These are phyloP conservation scores for Phytophthora quininea DNA, from an alignment of 352 stramenopile species.

Conservation along the genomic window DNA sequence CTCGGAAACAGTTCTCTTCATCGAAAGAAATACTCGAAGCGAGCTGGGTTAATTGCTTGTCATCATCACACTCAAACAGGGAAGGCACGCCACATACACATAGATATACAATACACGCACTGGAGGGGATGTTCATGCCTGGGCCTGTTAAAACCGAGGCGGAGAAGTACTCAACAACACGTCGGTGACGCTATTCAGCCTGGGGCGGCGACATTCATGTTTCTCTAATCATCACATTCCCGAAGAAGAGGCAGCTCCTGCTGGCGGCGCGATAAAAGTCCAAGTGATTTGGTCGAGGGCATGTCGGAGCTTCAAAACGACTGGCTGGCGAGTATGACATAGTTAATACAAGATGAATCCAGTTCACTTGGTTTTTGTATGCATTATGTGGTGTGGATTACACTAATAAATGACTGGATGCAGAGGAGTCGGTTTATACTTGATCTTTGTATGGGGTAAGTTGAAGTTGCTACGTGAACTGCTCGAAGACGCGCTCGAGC, in stretches of 20 bases:
- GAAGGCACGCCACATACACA: conserved; percentile 18
- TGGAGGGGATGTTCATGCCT: conserved; percentile 81
- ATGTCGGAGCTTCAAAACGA: not conserved
- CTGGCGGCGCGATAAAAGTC: conserved; percentile 18
- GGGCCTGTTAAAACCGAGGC: conserved; percentile 83
- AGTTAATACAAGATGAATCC: not conserved
- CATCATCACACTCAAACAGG: conserved; percentile 82
- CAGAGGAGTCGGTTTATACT: not conserved
- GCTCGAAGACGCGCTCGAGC: conserved; percentile 93
- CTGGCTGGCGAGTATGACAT: not conserved
- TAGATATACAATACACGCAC: conserved; percentile 21
- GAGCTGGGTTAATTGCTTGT: conserved; percentile 88
- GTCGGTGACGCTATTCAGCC: conserved; percentile 69
- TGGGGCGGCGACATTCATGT: conserved; percentile 90
- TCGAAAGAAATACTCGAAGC: conserved; percentile 82
- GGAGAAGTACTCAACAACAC: conserved; percentile 87
- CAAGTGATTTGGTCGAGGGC: conserved; percentile 6
- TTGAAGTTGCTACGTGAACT: conserved; percentile 73
- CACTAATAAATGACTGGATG: conserved; percentile 3
- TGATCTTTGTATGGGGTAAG: not conserved
- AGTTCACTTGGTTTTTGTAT: not conserved
- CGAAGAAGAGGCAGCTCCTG: conserved; percentile 20
- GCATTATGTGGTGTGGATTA: not conserved
- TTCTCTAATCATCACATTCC: conserved; percentile 89
- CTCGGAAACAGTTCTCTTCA: conserved; percentile 91